phyloP scores from a whole-genome alignment of 75 land plant genomes.

The Pinus albicaulis region DNA sequence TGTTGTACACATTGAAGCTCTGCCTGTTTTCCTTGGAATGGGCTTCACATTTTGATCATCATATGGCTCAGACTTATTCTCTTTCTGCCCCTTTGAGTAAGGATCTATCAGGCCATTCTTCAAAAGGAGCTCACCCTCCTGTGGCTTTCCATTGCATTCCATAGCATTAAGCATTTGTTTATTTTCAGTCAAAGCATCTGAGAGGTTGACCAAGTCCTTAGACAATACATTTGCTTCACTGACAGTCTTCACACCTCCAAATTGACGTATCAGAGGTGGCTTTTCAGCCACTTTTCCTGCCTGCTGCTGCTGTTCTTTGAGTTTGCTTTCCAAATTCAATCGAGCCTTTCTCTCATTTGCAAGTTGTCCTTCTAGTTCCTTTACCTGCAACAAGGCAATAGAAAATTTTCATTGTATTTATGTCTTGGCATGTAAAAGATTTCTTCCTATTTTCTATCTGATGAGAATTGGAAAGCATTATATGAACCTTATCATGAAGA shows the following conservation, averaged over 20 bases:
- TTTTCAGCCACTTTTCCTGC: slow-evolving; percentile 18
- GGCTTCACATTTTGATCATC: slow-evolving; percentile 11
- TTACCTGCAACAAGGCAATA: slow-evolving; percentile 43
- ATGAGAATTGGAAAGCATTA: neutral
- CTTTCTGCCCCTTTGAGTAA: slow-evolving; percentile 44
- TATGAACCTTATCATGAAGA: slow-evolving; percentile 75
- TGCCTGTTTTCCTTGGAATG: slow-evolving; percentile 36
- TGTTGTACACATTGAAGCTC: slow-evolving; percentile 55
- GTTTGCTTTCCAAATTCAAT: slow-evolving; percentile 53
- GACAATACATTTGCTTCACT: slow-evolving; percentile 14
- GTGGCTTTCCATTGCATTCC: slow-evolving; percentile 6
- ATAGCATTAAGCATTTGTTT: neutral
- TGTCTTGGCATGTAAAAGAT: neutral
- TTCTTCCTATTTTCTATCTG: neutral
- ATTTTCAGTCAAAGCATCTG: slow-evolving; percentile 23
- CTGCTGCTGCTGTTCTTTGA: slow-evolving; percentile 50
- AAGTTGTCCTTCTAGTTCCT: slow-evolving; percentile 78
- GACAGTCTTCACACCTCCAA: slow-evolving; percentile 17
- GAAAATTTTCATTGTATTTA: neutral
- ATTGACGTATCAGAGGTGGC: slow-evolving; percentile 10
- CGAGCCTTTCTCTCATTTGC: slow-evolving; percentile 74
- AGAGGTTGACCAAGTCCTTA: slow-evolving; percentile 28
- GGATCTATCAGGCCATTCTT: slow-evolving; percentile 1
- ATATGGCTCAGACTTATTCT: slow-evolving; percentile 28
- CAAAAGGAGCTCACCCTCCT: neutral